These are phyloP conservation scores for Ceratocystis eucalypticola DNA, from an alignment of 2,329 filamentous ascomycete species.

Conservation along the genomic window DNA sequence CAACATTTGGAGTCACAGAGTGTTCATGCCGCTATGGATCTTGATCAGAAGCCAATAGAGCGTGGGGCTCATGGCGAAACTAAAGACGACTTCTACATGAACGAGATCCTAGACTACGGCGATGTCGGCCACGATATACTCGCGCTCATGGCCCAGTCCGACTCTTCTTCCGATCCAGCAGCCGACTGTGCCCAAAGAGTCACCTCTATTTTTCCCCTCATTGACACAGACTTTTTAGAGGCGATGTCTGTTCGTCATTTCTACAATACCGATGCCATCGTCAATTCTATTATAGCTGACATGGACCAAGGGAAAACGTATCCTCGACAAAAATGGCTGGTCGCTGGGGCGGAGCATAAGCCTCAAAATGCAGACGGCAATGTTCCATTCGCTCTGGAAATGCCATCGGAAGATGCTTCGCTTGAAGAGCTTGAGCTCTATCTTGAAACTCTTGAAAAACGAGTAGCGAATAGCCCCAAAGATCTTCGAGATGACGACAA, in stretches of 20 bases:
- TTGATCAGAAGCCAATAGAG: background rate
- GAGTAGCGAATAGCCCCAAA: background rate
- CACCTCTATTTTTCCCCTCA: background rate
- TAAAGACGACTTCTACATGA: background rate
- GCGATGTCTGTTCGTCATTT: background rate
- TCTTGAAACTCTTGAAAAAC: background rate
- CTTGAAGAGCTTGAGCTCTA: background rate
- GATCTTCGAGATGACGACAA: background rate
- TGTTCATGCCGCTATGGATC: background rate
- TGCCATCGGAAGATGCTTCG: background rate
- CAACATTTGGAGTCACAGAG: background rate
- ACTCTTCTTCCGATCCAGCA: background rate
- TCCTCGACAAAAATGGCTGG: background rate
- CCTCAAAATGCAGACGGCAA: background rate
- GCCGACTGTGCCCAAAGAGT: background rate
- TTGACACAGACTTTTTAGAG: background rate
- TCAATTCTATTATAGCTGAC: background rate
- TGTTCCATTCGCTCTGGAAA: background rate
- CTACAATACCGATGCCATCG: background rate
- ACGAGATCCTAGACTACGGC: background rate
- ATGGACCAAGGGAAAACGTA: background rate
- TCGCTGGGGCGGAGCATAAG: background rate
- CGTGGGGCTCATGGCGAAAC: background rate
- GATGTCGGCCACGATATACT: background rate
- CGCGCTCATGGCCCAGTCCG: background rate